Evolutionary conservation across 1,284 basidiomycete genomes (phyloP).

Genomic region (Anthracocystis setariae): DNA sequence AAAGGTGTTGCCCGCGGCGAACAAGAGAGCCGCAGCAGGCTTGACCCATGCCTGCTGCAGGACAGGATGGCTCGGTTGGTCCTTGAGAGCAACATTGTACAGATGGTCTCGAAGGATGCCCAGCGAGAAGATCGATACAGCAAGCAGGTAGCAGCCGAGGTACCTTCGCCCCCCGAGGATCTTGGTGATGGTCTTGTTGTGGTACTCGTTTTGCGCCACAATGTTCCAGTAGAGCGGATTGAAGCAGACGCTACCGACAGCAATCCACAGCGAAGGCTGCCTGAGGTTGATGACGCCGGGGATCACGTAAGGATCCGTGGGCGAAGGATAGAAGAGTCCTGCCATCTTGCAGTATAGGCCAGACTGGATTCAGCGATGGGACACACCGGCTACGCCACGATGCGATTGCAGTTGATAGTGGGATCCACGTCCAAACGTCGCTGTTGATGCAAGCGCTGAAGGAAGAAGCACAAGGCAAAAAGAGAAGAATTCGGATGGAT

Average conservation of each 20-base stretch:
- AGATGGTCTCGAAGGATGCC: slow-evolving; percentile 48
- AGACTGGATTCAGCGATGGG: neutral
- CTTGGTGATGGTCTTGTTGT: slow-evolving; percentile 63
- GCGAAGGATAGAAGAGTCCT: slow-evolving; percentile 18
- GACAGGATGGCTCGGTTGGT: slow-evolving; percentile 74
- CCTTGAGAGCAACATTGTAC: slow-evolving; percentile 77
- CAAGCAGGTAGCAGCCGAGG: slow-evolving; percentile 87
- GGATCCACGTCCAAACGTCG: too few relatives aligned
- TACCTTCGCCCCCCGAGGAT: slow-evolving; percentile 67
- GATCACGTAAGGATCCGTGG: slow-evolving; percentile 36
- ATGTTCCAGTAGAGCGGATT: slow-evolving; percentile 97
- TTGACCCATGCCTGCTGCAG: slow-evolving; percentile 74
- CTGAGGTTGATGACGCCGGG: slow-evolving; percentile 56
- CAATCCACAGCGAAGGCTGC: slow-evolving; percentile 59
- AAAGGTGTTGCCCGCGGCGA: slow-evolving; percentile 71
- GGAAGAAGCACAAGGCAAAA: slow-evolving; percentile 2
- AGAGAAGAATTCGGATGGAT: neutral
- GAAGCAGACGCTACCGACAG: slow-evolving; percentile 71
- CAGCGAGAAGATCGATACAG: slow-evolving; percentile 73
- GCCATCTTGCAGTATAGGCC: slow-evolving; percentile 11
- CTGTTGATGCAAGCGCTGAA: neutral
- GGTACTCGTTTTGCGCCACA: slow-evolving; percentile 81
- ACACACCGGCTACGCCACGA: neutral
- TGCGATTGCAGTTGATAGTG: too few relatives aligned
- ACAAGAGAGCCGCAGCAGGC: slow-evolving; percentile 75